phyloP scores from a whole-genome alignment of 192 early-diverging fungal species.

The Obelidium mucronatum region DNA sequence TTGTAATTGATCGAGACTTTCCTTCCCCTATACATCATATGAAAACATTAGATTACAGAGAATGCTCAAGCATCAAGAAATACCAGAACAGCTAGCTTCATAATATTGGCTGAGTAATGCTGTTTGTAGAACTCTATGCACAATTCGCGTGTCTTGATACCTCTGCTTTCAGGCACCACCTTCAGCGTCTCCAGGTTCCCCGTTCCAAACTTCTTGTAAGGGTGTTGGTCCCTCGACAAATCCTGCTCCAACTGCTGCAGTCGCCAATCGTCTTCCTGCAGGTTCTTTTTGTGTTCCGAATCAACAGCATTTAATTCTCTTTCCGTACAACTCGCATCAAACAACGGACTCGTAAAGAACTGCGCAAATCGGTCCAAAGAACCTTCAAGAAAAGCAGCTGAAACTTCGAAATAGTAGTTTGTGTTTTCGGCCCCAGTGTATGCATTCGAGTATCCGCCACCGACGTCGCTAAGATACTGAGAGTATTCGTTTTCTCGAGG shows the following conservation, averaged over 20 bases:
- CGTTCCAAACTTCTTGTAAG: conserved; percentile 89
- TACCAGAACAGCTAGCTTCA: conserved; percentile 86
- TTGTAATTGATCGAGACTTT: conserved; percentile 83
- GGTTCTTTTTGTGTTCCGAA: conserved; percentile 89
- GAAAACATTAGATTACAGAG: not conserved
- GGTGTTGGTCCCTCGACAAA: conserved; percentile 78
- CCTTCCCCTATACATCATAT: conserved; percentile 47
- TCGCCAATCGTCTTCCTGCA: conserved; percentile 89
- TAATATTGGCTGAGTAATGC: conserved; percentile 96
- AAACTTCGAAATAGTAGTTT: conserved; percentile 88
- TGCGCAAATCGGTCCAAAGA: conserved; percentile 75
- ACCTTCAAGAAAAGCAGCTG: conserved; percentile 61
- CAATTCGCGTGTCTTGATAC: conserved; percentile 81
- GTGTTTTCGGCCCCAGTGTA: conserved; percentile 81
- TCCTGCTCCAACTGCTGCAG: conserved; percentile 85
- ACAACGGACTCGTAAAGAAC: conserved; percentile 93
- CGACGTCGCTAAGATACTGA: conserved; percentile 74
- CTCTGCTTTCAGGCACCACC: conserved; percentile 65
- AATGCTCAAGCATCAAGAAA: not conserved
- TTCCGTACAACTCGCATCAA: conserved; percentile 84
- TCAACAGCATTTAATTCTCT: conserved; percentile 9
- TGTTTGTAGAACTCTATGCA: conserved; percentile 86
- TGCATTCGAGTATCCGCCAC: conserved; percentile 77
- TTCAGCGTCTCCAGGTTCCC: conserved; percentile 89
- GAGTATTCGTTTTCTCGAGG: conserved; percentile 83